Percentiles rank a stretch among this genome's conserved stretches.
Evolutionary conservation across 805 yeast genomes (phyloP).

Genomic region (Pachysolen tannophilus): DNA sequence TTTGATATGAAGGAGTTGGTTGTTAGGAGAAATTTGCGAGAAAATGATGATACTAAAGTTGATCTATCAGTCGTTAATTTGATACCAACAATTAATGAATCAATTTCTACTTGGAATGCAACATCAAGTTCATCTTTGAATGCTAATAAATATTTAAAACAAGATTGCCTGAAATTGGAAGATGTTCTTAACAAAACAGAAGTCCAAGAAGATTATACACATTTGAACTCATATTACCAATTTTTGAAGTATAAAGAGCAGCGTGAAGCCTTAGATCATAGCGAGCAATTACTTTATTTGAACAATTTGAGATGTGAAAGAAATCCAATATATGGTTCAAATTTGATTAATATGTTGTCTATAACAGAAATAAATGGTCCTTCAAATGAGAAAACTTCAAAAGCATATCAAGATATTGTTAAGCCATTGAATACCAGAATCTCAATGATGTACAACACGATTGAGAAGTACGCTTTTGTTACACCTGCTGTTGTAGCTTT

Average conservation of each 20-base stretch:
- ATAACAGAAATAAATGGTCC: constrained; percentile 21
- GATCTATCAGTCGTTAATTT: constrained; percentile 57
- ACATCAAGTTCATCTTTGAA: constrained; percentile 34
- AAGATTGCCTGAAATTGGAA: constrained; percentile 36
- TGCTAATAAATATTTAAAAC: constrained; percentile 36
- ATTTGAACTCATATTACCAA: constrained; percentile 52
- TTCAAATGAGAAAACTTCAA: constrained; percentile 11
- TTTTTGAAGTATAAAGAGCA: constrained; percentile 46
- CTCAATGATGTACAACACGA: constrained; percentile 32
- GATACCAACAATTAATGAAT: constrained; percentile 39
- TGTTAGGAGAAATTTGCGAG: constrained; percentile 23
- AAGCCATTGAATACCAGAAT: constrained; percentile 35
- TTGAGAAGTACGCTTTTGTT: constrained; percentile 75
- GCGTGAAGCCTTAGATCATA: constrained; percentile 38
- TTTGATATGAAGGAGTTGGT: constrained; percentile 35
- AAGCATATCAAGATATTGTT: constrained; percentile 25
- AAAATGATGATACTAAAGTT: constrained; percentile 21
- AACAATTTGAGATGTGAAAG: constrained; percentile 59
- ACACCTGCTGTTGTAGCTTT: constrained; percentile 82
- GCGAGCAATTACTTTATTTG: constrained; percentile 51
- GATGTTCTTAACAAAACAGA: constrained; percentile 22
- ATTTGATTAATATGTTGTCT: constrained; percentile 37
- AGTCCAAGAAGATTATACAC: constrained; percentile 22
- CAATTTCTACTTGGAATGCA: constrained; percentile 36
- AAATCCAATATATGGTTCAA: constrained; percentile 61